Base-by-base conservation (phyloP, 2,329 filamentous ascomycete genomes). In the Alternaria sp. region DNA sequence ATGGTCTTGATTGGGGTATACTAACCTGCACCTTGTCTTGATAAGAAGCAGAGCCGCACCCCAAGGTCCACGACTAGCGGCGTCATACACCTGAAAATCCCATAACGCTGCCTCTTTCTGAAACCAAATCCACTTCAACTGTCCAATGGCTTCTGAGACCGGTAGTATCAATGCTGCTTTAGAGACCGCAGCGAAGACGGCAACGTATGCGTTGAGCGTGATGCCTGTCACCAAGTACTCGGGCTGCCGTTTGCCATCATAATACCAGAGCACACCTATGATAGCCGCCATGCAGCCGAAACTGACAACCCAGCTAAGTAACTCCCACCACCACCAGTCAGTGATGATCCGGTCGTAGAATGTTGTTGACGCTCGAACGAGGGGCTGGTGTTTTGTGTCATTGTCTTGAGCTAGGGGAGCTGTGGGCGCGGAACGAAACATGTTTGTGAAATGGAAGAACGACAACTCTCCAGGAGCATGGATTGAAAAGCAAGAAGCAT, bases 101-200 rank as follows among this genome's bases (percentile, higher is more conserved):
- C 60, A 66, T 4, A 72, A 43, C 1, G 55, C 63, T 6, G 52
- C 53, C 13, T 63, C 62, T 5, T 61, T 36, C 17, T 56, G 50
- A 13, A 73, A 70, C 69, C 67, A 72, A 15, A 69, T 47, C 71
- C 70, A 72, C 30, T 73, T 73, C n/a, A 73, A 54, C 49, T 73
- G 69, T 9, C 69, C 69, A 53, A 73, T 68, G 1, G 69, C 66
- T 45, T 72, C 67, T 4, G 67, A 67, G 4, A 72, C 58, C 4
- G 70, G 67, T 6, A 73, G 23, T 36, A 73, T 63, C 15, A 73
- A 26, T 2, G 70, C 67, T 36, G 70, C 65, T 19, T 70, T 73
- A 5, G 70, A 61, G 4, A 73, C 30, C 7, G 66, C 67, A 26
- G 70, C 63, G 26, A 72, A 67, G 5, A 70, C 59, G 4, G 69